phyloP scores from a whole-genome alignment of 257 asterid genomes.

The Nicotiana knightiana region DNA sequence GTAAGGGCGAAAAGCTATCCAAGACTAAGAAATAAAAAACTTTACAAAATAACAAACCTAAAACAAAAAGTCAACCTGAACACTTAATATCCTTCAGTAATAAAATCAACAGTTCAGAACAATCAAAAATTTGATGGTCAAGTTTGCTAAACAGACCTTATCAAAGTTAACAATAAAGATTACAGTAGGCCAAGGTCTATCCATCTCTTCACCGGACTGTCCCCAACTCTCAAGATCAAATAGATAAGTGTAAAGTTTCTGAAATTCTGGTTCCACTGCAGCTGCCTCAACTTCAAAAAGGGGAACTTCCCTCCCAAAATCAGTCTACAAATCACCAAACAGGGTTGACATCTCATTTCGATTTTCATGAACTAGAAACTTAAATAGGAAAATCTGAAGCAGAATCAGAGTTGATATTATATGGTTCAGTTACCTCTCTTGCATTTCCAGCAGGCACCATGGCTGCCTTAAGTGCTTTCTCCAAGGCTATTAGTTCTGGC shows the following conservation, averaged over 20 bases:
- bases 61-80: not conserved
- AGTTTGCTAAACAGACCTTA: conserved; percentile 50
- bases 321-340: conserved; percentile 47
- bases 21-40: not conserved
- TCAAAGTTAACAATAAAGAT: conserved; percentile 86
- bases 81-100: conserved; percentile 9
- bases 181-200: conserved; percentile 84
- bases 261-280: conserved; percentile 79
- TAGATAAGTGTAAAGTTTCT: conserved; percentile 79
- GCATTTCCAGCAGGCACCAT: conserved; percentile 84
- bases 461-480: conserved; percentile 63
- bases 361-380: conserved; percentile 10
- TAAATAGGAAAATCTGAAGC: conserved; percentile 9
- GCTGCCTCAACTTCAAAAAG: conserved; percentile 95
- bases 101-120: conserved; percentile 9
- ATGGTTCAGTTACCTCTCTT: conserved; percentile 71
- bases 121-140: conserved; percentile 13
- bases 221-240: conserved; percentile 72
- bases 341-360: conserved; percentile 17
- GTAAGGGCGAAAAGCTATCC: not conserved
- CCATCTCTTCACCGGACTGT: conserved; percentile 57
- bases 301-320: conserved; percentile 94
- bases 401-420: not conserved
- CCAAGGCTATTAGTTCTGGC: conserved; percentile 84
- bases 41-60: not conserved